Percentiles rank a stretch among this genome's conserved stretches.
Evolutionary conservation across 2,329 filamentous ascomycete species (phyloP).

Genomic region (Basipetospora chlamydospora): DNA sequence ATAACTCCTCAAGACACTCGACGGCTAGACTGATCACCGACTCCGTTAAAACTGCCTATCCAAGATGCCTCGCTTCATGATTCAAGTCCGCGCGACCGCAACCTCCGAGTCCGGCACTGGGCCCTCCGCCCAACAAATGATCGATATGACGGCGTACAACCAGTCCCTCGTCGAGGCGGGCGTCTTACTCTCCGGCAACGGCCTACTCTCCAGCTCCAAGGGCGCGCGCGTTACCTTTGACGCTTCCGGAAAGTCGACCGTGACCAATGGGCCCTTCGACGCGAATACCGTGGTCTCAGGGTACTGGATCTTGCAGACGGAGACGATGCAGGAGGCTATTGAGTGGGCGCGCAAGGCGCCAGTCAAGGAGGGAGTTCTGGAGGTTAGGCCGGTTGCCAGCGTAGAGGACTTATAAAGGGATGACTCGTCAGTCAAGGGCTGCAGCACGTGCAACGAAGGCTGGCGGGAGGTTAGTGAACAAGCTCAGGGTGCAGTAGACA

Average conservation of each 20-base stretch:
- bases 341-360: conserved; percentile 17
- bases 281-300: conserved; percentile 15
- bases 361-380: conserved; percentile 13
- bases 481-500: too few relatives aligned
- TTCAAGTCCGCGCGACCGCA: conserved; percentile 15
- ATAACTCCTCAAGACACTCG: too few relatives aligned
- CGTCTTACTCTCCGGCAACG: conserved; percentile 14
- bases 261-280: conserved; percentile 16
- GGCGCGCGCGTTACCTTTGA: conserved; percentile 15
- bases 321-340: conserved; percentile 15
- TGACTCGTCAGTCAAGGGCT: too few relatives aligned
- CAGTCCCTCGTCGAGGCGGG: conserved; percentile 14
- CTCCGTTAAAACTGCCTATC: too few relatives aligned
- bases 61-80: conserved; percentile 18
- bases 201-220: conserved; percentile 13
- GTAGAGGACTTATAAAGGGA: conserved; percentile 8
- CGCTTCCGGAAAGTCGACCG: conserved; percentile 8
- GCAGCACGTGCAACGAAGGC: too few relatives aligned
- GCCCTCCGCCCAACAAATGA: conserved; percentile 11
- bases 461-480: too few relatives aligned
- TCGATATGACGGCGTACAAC: conserved; percentile 15
- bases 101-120: conserved; percentile 10
- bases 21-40: too few relatives aligned
- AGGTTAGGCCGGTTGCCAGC: conserved; percentile 12
- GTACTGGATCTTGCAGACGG: conserved; percentile 17